A percentile compares a stretch with the other conserved stretches of the same genome.
phyloP scores from a whole-genome alignment of 352 stramenopile species.

The Pythium angustatum region DNA sequence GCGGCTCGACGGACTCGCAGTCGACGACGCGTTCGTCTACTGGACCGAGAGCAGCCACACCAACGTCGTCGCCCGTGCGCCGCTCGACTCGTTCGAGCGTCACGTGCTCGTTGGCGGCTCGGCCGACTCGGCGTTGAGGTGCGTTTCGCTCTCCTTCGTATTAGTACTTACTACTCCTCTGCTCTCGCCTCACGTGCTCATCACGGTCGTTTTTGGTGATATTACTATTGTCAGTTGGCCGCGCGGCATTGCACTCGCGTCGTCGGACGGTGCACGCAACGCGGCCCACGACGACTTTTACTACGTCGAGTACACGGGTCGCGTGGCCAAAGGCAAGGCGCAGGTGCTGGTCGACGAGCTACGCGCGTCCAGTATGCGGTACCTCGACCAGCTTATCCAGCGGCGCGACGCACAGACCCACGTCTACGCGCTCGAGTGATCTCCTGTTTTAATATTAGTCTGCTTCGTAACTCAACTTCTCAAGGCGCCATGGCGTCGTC shows the following conservation, averaged over 20 bases:
- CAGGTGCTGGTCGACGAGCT: slow-evolving; percentile 55
- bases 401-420: slow-evolving; percentile 30
- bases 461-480: too few species aligned
- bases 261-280: slow-evolving; percentile 39
- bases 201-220: too few species aligned
- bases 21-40: slow-evolving; percentile 47
- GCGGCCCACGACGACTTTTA: slow-evolving; percentile 39
- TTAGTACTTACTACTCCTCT: too few species aligned
- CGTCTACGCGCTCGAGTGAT: slow-evolving; percentile 47
- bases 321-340: slow-evolving; percentile 39
- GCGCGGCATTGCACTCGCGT: slow-evolving; percentile 46
- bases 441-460: too few species aligned
- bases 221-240: slow-evolving; percentile 45
- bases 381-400: slow-evolving; percentile 58
- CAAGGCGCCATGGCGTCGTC: background rate
- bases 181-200: too few species aligned
- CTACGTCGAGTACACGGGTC: slow-evolving; percentile 68
- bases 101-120: slow-evolving; percentile 54
- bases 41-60: slow-evolving; percentile 74
- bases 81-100: slow-evolving; percentile 43
- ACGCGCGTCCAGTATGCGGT: slow-evolving; percentile 46
- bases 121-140: slow-evolving; percentile 60
- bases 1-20: slow-evolving; percentile 60
- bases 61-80: slow-evolving; percentile 56
- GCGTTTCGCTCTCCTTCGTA: too few species aligned